Base-by-base conservation (phyloP, 2,329 filamentous ascomycete species). In the Mollisiaceae sp. region DNA sequence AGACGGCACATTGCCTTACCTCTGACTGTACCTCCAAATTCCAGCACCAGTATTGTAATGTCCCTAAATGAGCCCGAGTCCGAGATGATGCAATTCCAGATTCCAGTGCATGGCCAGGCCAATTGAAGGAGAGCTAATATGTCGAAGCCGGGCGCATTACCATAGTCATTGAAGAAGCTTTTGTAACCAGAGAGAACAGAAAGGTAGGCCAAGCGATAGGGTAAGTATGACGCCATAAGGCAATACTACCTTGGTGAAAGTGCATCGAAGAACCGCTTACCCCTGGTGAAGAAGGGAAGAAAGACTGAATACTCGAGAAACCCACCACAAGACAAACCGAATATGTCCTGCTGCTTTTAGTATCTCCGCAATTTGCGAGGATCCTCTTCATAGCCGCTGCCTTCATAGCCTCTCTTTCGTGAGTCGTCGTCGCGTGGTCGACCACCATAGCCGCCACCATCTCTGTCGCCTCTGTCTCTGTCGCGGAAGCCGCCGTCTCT, bases 381-480 rank as follows among this genome's bases (percentile, higher is more conserved):
- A 78, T 97, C 94, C 75, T 97, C 93, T 60, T 97, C 93, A 78
- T 91, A 93, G 60, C 88, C 84, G 60, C 96, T 93, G 78, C 69
- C 67, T 52, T 89, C 86, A 76, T 81, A 75, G 67, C 77, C 78
- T 75, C 85, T 78, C 79, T 86, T 86, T 55, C 84, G 77, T 52
- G 86, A 75, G 56, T 80, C 78, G 65, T 84, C 81, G 63, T 85
- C 78, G 65, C 83, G 85, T 70, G 86, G 83, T 63, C 83, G 80
- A 74, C 84, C 78, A 78, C 85, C 84, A 60, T 84, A 77, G 75
- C 79, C 72, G 67, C 78, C 78, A 73, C 83, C 78, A 78, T 86
- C 85, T 55, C 83, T 74, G 60, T 81, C 79, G 60, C 79, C 85
- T 55, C 83, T 74, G 60, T 81, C 79, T 62, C 79, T 76, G 58